A percentile compares a stretch with the other conserved stretches of the same genome.
These are phyloP conservation scores for Saturnispora besseyi DNA, from an alignment of 805 yeast genomes.

Conservation along the genomic window DNA sequence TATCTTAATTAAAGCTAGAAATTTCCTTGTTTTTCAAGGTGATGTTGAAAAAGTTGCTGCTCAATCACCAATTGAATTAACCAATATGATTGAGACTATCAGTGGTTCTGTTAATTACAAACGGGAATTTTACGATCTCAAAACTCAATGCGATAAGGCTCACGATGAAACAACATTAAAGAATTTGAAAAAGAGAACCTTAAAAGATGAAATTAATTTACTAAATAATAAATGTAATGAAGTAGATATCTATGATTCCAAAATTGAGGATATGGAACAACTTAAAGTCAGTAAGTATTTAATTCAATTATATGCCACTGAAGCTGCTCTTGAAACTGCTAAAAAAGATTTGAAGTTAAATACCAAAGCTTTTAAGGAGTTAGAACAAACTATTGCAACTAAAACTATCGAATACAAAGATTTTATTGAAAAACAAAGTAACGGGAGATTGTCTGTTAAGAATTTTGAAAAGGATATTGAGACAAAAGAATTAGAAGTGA, in stretches of 20 bases:
- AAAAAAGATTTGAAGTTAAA: slow-evolving; percentile 27
- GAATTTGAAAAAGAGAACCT: slow-evolving; percentile 58
- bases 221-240: slow-evolving; percentile 70
- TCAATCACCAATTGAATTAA: slow-evolving; percentile 69
- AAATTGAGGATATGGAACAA: slow-evolving; percentile 39
- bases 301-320: slow-evolving; percentile 58
- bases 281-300: slow-evolving; percentile 44
- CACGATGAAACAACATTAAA: slow-evolving; percentile 55
- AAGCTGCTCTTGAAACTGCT: slow-evolving; percentile 30
- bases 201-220: slow-evolving; percentile 66
- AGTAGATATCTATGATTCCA: slow-evolving; percentile 55
- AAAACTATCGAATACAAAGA: slow-evolving; percentile 25
- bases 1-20: slow-evolving; percentile 79
- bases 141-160: slow-evolving; percentile 57
- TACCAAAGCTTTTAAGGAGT: slow-evolving; percentile 30
- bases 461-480: slow-evolving; percentile 37
- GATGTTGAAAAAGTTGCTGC: slow-evolving; percentile 92
- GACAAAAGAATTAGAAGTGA: slow-evolving; percentile 28
- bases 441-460: slow-evolving; percentile 34
- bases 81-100: slow-evolving; percentile 67
- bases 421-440: slow-evolving; percentile 35
- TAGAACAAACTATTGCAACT: slow-evolving; percentile 12
- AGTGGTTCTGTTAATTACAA: slow-evolving; percentile 70
- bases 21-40: slow-evolving; percentile 92
- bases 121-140: slow-evolving; percentile 55